A percentile compares a stretch with the other conserved stretches of the same genome.
These are phyloP conservation scores for Calonectria pseudoreteaudii DNA, from an alignment of 2,329 filamentous ascomycete species.

Conservation along the genomic window DNA sequence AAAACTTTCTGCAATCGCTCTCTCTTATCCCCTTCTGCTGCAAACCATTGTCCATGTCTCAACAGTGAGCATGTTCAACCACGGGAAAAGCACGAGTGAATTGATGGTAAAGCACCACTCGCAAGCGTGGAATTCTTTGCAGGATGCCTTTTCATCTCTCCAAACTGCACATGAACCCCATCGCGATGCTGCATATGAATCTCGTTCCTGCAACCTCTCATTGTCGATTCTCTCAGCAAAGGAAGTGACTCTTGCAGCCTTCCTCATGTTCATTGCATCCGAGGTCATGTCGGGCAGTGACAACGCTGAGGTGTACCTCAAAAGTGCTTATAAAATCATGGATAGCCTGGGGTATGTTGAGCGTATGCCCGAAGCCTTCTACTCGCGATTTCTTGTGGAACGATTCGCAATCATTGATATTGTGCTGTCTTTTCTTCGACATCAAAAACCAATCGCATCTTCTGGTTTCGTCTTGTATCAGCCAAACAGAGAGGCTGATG, in stretches of 20 bases:
- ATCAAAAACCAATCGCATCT: background rate
- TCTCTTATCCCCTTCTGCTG: constrained; percentile 13
- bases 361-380: background rate
- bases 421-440: constrained; percentile 4
- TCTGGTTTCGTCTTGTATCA: background rate
- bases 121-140: constrained; percentile 9
- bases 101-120: constrained; percentile 3
- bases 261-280: constrained; percentile 16
- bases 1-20: background rate
- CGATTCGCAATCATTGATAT: constrained; percentile 6
- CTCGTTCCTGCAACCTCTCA: background rate
- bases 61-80: constrained; percentile 23
- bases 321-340: background rate
- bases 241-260: constrained; percentile 19
- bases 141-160: background rate
- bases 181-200: background rate
- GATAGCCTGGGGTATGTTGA: background rate
- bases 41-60: constrained; percentile 21
- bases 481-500: background rate
- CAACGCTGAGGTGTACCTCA: background rate
- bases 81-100: constrained; percentile 4
- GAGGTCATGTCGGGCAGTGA: constrained; percentile 23
- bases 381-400: background rate
- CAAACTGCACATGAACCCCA: background rate
- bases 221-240: background rate